Conservation (phyloP, 2,329 filamentous ascomycete species). For the Cladosporium cucumerinum region DNA sequence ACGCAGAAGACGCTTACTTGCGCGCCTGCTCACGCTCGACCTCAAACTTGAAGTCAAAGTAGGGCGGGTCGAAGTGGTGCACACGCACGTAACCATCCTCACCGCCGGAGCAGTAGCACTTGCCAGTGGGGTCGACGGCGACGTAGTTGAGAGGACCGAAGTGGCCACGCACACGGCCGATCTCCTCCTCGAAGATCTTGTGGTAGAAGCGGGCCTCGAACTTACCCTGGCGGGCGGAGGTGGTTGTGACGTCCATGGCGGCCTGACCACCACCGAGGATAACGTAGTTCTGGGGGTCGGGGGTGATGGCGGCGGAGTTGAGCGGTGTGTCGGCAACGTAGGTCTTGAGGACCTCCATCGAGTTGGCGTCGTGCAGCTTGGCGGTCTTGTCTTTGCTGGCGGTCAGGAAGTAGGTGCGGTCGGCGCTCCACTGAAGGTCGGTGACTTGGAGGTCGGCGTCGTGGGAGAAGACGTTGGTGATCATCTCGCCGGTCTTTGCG, state of each 20-base stretch:
- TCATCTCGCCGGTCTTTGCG: slow-evolving; percentile 80
- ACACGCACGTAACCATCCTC: slow-evolving; percentile 98
- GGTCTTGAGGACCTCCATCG: slow-evolving; percentile 89
- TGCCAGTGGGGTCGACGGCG: slow-evolving; percentile 85
- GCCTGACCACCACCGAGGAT: slow-evolving; percentile 97
- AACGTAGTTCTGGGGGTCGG: slow-evolving; percentile 97
- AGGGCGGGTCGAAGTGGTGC: slow-evolving; percentile 97
- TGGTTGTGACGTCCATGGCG: slow-evolving; percentile 97
- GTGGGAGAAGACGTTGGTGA: slow-evolving; percentile 79
- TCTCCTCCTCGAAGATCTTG: slow-evolving; percentile 99
- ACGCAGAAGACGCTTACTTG: slow-evolving; percentile 16
- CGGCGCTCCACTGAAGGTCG: slow-evolving; percentile 89
- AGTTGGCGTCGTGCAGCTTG: slow-evolving; percentile 82
- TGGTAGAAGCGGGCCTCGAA: slow-evolving; percentile 99
- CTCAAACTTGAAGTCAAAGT: slow-evolving; percentile 98
- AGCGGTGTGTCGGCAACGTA: slow-evolving; percentile 90
- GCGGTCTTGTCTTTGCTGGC: slow-evolving; percentile 97
- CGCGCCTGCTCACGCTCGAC: slow-evolving; percentile 73
- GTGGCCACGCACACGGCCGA: slow-evolving; percentile 92
- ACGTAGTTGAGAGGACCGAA: slow-evolving; percentile 97
- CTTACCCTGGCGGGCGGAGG: slow-evolving; percentile 90
- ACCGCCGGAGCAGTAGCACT: slow-evolving; percentile 89
- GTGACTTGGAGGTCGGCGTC: slow-evolving; percentile 80
- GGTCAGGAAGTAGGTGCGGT: slow-evolving; percentile 98
- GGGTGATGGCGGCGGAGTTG: slow-evolving; percentile 90